Conservation (phyloP, 768 basidiomycete genomes). For the Galerina sulciceps region DNA sequence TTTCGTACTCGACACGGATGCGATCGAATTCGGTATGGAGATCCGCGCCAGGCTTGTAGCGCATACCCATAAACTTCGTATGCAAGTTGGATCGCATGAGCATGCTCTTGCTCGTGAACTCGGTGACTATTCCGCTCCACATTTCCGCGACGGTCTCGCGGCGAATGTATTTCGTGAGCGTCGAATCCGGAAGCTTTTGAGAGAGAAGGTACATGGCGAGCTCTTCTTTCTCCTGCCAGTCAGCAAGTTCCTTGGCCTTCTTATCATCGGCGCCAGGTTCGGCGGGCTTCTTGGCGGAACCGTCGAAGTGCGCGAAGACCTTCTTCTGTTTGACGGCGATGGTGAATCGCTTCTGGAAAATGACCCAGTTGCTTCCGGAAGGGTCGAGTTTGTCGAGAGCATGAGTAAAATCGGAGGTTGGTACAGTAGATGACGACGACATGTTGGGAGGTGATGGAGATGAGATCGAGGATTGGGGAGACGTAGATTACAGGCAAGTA, state of each 20-base stretch:
- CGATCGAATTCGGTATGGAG: neutral
- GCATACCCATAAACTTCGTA: neutral
- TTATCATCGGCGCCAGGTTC: neutral
- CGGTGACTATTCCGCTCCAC: neutral
- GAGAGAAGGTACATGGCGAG: neutral
- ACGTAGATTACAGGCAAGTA: no score
- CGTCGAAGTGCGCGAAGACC: neutral
- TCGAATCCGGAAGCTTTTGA: neutral
- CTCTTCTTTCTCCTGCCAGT: neutral
- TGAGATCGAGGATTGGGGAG: neutral
- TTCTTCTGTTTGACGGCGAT: conserved; percentile 1
- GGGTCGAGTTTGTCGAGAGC: neutral
- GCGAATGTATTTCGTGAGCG: neutral
- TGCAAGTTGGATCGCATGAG: neutral
- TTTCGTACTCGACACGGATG: neutral
- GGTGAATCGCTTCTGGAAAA: conserved; percentile 1
- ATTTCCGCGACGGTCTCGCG: neutral
- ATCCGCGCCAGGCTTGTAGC: neutral
- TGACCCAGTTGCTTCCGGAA: neutral
- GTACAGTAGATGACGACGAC: neutral
- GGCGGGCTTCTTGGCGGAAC: neutral
- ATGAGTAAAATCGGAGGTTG: neutral
- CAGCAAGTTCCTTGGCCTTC: neutral
- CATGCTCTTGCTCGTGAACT: neutral
- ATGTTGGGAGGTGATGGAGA: neutral